These are phyloP conservation scores for Marasmius fiardii DNA, from an alignment of 1,284 basidiomycete species.

Conservation along the genomic window DNA sequence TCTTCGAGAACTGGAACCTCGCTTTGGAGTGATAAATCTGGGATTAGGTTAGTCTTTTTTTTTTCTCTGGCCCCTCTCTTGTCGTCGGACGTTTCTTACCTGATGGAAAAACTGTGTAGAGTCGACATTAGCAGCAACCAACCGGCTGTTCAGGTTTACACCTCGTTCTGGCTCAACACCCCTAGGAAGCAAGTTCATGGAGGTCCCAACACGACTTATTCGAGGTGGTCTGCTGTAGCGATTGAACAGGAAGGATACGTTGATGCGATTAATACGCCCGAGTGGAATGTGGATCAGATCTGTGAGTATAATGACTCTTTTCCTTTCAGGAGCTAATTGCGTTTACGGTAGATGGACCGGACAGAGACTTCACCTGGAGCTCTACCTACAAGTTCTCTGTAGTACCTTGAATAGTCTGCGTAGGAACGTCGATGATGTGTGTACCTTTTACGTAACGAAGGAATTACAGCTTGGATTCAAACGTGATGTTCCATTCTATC, in stretches of 20 bases:
- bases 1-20: constrained; percentile 25
- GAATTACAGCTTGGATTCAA: no score
- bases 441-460: no score
- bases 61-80: neutral
- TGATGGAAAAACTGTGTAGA: constrained; percentile 24
- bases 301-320: constrained; percentile 32
- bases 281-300: constrained; percentile 51
- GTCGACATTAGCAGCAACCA: constrained; percentile 50
- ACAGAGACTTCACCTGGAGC: constrained; percentile 37
- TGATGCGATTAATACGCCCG: constrained; percentile 52
- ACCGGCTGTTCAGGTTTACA: constrained; percentile 48
- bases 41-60: constrained; percentile 35
- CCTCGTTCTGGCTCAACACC: constrained; percentile 40
- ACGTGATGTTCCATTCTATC: no score
- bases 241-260: constrained; percentile 57
- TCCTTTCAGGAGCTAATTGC: constrained; percentile 9
- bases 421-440: no score
- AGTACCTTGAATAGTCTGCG: constrained; percentile 2
- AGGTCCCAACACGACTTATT: constrained; percentile 40
- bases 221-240: constrained; percentile 44
- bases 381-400: constrained; percentile 42
- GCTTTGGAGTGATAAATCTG: constrained; percentile 44
- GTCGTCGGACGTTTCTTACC: neutral
- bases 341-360: constrained; percentile 32
- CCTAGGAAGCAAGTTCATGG: constrained; percentile 50